Evolutionary conservation across 2,329 filamentous ascomycete species (phyloP), one percentile per base, ranked within the genome.

Genomic region (Cyphellophora europaea): DNA sequence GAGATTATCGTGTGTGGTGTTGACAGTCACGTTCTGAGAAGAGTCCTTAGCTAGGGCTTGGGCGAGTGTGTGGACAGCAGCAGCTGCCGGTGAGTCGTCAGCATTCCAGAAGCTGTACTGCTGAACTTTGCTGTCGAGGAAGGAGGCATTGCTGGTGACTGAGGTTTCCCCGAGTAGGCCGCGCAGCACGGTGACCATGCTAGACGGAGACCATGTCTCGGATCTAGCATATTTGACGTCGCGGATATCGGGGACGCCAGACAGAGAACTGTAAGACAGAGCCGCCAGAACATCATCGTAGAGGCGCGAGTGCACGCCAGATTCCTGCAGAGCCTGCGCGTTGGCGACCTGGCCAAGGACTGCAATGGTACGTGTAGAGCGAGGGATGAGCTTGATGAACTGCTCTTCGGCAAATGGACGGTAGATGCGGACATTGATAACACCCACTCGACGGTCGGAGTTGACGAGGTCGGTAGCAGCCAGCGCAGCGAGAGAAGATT

Each of bases 71-170:
- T 72, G 62, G 8, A 86, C 79, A 1, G 85, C 78, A 40, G 67
- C 67, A 33, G 71, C 69, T 33, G 80, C 72, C 2, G 67, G 61
- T 17, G 87, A 87, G 56, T 78, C 73, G 53, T 94, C 89, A 27
- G 83, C 57, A 49, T 95, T 84, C 87, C 88, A 96, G 72, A 98
- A 95, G 10, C 79, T 80, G 65, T 91, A 96, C 60, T 96, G 83
- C 57, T 84, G 73, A 13, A 79, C 76, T 13, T 60, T 56, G n/a
- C 65, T 55, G 43, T 76, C 71, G n/a, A 72, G 52, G 18, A 45
- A 41, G 5, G 40, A 35, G 6, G 43, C 37, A 13, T 73, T 58
- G 46, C 75, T 66, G 36, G 78, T 58, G 16, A 36, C 37, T 37
- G 62, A 61, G 15, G 59, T 54, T 50, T 63, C 62, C 17, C 61